These are phyloP conservation scores for Chamaecyparis obtusa DNA, from an alignment of 75 land plant species.

Conservation along the genomic window DNA sequence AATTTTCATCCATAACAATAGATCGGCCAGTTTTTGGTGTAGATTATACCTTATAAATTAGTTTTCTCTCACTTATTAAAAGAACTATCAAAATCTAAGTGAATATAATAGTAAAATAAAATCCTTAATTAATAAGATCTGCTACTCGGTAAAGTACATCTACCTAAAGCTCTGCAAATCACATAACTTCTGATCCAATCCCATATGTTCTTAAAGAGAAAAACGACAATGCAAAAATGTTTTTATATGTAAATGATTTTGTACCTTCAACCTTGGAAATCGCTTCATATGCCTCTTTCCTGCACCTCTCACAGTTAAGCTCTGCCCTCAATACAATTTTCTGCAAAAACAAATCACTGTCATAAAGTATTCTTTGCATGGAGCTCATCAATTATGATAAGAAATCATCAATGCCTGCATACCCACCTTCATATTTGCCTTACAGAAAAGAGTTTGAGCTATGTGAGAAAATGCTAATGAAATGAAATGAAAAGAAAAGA, in stretches of 20 bases:
- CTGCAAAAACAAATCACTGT: neutral
- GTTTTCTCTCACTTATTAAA: too few species aligned
- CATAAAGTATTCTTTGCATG: neutral
- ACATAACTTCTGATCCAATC: neutral
- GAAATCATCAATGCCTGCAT: neutral
- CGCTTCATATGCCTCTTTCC: neutral
- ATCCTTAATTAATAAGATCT: too few species aligned
- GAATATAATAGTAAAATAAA: too few species aligned
- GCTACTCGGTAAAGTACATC: too few species aligned
- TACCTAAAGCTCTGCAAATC: neutral
- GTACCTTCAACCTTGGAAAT: neutral
- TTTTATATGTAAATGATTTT: neutral
- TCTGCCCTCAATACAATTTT: conserved; percentile 6
- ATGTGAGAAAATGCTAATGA: neutral
- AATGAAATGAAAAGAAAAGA: neutral
- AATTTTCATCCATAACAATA: too few species aligned
- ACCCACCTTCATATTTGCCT: neutral
- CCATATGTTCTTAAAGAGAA: neutral
- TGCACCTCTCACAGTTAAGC: neutral
- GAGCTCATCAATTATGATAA: neutral
- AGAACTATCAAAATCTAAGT: too few species aligned
- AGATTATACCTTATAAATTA: too few species aligned
- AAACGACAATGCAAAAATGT: neutral
- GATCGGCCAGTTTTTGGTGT: too few species aligned
- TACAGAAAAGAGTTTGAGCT: neutral